These are phyloP conservation scores for Ophiocordyceps camponoti-floridani DNA, from an alignment of 2,329 filamentous ascomycete species.

Conservation along the genomic window DNA sequence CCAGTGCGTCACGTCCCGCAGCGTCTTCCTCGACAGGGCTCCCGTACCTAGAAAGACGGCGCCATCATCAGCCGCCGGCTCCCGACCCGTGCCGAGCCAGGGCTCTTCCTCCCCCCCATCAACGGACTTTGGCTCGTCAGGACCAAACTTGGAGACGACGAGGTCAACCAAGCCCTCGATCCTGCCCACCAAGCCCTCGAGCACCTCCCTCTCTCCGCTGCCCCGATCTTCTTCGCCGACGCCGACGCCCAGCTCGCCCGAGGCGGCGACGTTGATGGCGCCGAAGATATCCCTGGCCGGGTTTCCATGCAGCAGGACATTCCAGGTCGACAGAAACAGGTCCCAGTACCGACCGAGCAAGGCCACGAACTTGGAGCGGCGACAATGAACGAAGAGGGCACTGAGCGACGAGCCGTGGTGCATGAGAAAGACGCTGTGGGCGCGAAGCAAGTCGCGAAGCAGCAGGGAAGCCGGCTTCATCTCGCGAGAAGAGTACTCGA, in stretches of 20 bases:
- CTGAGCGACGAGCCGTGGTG: conserved; percentile 68
- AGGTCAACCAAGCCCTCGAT: conserved; percentile 78
- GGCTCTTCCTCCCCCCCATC: conserved; percentile 7
- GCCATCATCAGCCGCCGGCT: conserved; percentile 58
- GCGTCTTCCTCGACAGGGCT: conserved; percentile 49
- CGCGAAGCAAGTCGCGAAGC: conserved; percentile 62
- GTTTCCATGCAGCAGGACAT: conserved; percentile 78
- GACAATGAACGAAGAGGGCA: conserved; percentile 45
- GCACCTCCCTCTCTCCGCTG: conserved; percentile 79
- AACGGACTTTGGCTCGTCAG: conserved; percentile 14
- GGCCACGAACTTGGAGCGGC: conserved; percentile 50
- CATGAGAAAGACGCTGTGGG: conserved; percentile 69
- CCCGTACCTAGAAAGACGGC: conserved; percentile 74
- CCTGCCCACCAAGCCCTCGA: conserved; percentile 69
- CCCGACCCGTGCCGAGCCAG: conserved; percentile 60
- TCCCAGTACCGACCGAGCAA: conserved; percentile 72
- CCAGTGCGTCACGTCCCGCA: conserved; percentile 65
- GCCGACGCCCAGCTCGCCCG: conserved; percentile 80
- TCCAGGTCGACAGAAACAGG: conserved; percentile 54
- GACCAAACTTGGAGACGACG: conserved; percentile 70
- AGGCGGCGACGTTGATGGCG: conserved; percentile 74
- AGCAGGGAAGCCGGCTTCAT: conserved; percentile 68
- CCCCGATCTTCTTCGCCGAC: conserved; percentile 93
- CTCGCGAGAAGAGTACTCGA: conserved; percentile 80
- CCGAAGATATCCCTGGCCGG: conserved; percentile 64